Conservation (phyloP, 2,329 filamentous ascomycete species). For the Paraphoma sp. region DNA sequence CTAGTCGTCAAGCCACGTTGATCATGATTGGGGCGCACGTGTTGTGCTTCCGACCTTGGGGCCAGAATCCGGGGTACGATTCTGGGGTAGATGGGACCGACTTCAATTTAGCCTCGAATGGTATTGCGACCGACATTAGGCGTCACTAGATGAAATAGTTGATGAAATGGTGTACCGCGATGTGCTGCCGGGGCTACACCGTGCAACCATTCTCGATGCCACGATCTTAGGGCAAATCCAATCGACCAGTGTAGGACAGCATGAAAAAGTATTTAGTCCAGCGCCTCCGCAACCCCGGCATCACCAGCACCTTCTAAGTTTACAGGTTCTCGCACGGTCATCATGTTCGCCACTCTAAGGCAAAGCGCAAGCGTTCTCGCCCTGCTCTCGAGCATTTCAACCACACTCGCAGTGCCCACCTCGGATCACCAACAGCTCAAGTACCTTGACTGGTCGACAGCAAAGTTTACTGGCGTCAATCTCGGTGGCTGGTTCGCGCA, state of each 20-base stretch:
- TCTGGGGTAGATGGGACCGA: background rate
- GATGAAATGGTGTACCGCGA: background rate
- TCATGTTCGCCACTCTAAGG: background rate
- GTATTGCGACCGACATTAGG: background rate
- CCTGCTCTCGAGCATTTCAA: background rate
- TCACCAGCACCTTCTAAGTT: background rate
- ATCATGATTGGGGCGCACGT: background rate
- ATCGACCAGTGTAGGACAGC: background rate
- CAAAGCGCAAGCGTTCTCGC: background rate
- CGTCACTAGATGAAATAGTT: background rate
- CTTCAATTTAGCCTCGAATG: background rate
- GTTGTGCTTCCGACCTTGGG: background rate
- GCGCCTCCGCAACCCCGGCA: background rate
- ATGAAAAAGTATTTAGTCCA: background rate
- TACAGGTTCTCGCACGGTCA: background rate
- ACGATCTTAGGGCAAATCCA: background rate
- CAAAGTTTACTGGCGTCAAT: background rate
- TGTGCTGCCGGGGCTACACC: background rate
- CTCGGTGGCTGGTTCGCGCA: background rate
- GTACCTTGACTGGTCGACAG: background rate
- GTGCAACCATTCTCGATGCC: background rate
- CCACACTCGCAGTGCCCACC: background rate
- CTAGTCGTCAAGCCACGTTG: background rate
- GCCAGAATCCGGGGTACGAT: background rate
- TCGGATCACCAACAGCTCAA: background rate